A percentile compares a stretch with the other conserved stretches of the same genome.
These are phyloP conservation scores for Botrytis medusae DNA, from an alignment of 2,329 filamentous ascomycete species.

Conservation along the genomic window DNA sequence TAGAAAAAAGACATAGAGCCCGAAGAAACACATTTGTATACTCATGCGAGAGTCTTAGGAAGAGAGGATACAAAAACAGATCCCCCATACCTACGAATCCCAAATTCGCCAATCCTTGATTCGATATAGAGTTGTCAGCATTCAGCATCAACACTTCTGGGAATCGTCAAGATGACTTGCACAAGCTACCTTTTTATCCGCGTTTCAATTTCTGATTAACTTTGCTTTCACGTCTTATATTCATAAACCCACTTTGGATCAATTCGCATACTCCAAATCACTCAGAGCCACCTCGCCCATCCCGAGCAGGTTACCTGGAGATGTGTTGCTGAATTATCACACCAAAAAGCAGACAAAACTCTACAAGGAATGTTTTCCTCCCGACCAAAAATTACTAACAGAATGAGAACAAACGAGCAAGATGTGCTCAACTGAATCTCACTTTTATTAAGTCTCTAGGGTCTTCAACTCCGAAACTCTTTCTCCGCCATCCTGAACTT, in stretches of 20 bases:
- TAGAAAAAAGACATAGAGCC: too few relatives aligned
- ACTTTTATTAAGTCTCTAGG: neutral
- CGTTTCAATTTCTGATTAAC: neutral
- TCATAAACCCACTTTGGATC: neutral
- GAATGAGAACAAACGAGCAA: fast-evolving
- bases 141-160: fast-evolving
- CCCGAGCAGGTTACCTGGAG: neutral
- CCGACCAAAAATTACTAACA: fast-evolving
- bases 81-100: neutral
- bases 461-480: neutral
- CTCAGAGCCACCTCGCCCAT: too few relatives aligned
- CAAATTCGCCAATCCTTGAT: neutral
- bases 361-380: neutral
- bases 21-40: neutral
- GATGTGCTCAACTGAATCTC: neutral
- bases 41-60: neutral
- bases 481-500: neutral
- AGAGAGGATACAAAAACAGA: fast-evolving
- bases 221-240: neutral
- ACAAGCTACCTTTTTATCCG: neutral
- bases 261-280: neutral
- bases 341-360: fast-evolving
- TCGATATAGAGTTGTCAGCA: fast-evolving
- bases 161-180: neutral
- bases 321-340: neutral